Evolutionary conservation across 75 land plant genomes (phyloP).

Genomic region (Pinus albicaulis): DNA sequence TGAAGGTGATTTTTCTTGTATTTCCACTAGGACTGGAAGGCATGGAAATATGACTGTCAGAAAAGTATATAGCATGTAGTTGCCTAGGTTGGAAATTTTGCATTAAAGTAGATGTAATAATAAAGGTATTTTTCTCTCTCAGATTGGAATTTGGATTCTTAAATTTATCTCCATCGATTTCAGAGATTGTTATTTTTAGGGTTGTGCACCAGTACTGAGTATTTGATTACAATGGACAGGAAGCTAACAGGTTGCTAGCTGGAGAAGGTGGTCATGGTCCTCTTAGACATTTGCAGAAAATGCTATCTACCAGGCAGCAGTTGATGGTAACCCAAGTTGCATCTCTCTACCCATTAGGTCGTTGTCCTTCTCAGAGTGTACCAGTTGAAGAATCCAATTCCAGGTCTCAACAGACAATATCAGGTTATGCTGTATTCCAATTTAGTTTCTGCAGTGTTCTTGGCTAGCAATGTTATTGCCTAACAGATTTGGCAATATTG

Average conservation of each 20-base stretch:
- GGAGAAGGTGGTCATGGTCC: constrained; percentile 45
- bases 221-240: constrained; percentile 24
- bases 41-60: too few species aligned
- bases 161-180: too few species aligned
- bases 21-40: too few species aligned
- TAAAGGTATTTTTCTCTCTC: too few species aligned
- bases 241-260: constrained; percentile 40
- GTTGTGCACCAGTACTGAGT: too few species aligned
- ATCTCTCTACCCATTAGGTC: constrained; percentile 50
- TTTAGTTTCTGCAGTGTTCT: not conserved
- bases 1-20: too few species aligned
- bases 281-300: constrained; percentile 40
- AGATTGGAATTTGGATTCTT: too few species aligned
- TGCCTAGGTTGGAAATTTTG: too few species aligned
- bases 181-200: too few species aligned
- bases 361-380: not conserved
- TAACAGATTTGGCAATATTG: not conserved
- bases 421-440: not conserved
- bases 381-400: not conserved
- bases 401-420: not conserved
- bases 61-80: too few species aligned
- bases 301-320: constrained; percentile 46
- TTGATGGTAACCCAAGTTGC: constrained; percentile 63
- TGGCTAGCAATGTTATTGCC: not conserved
- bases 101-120: too few species aligned